Evolutionary conservation across 495 filamentous ascomycete genomes (phyloP).

Genomic region (Xylaria scruposa): DNA sequence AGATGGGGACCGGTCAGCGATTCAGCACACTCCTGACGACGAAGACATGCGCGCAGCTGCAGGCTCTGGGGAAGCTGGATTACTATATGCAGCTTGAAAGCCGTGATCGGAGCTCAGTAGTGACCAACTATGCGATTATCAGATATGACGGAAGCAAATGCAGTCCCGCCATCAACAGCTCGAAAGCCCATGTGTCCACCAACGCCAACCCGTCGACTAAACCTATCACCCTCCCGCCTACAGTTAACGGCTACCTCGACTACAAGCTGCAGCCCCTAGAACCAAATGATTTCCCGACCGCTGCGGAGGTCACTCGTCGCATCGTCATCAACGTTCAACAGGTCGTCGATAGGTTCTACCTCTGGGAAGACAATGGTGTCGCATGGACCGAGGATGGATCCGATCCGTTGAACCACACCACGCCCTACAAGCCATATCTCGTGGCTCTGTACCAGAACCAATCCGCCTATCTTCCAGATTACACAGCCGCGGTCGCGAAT

Average conservation of each 20-base stretch:
- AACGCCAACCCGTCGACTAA: conserved; percentile 30
- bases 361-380: conserved; percentile 27
- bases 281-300: conserved; percentile 47
- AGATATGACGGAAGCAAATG: conserved; percentile 44
- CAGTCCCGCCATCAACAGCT: conserved; percentile 27
- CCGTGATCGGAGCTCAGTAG: conserved; percentile 45
- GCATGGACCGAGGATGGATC: conserved; percentile 50
- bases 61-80: conserved; percentile 40
- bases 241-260: conserved; percentile 52
- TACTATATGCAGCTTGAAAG: conserved; percentile 60
- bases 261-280: conserved; percentile 53
- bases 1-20: conserved; percentile 59
- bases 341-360: conserved; percentile 21
- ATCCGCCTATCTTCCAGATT: conserved; percentile 40
- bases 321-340: conserved; percentile 47
- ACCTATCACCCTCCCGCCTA: conserved; percentile 45
- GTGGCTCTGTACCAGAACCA: conserved; percentile 58
- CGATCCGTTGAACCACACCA: conserved; percentile 4
- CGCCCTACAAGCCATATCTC: conserved; percentile 49
- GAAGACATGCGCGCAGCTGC: conserved; percentile 46
- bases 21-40: conserved; percentile 58
- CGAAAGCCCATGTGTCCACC: conserved; percentile 21
- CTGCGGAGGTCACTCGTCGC: conserved; percentile 57
- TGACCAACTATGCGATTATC: conserved; percentile 54
- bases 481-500: conserved; percentile 48